Conservation (phyloP, 2,329 filamentous ascomycete genomes). For the Penicillium sp. region DNA sequence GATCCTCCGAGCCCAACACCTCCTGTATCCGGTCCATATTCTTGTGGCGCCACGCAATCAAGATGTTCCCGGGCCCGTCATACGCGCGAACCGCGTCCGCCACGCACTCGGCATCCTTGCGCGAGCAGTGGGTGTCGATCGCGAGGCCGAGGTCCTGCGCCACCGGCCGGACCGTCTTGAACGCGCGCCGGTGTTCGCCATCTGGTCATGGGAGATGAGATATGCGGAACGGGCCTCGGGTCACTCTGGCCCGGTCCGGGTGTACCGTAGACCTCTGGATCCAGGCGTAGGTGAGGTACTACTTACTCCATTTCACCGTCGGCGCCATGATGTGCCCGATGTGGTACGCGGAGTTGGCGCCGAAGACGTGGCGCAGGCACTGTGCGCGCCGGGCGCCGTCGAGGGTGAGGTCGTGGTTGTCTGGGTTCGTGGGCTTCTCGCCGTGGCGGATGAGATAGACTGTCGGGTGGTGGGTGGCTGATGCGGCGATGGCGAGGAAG, state of each 20-base stretch:
- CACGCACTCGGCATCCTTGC: slow-evolving; percentile 25
- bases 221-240: too few species aligned
- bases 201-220: slow-evolving; percentile 10
- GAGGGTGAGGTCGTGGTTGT: slow-evolving; percentile 23
- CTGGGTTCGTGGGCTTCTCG: slow-evolving; percentile 26
- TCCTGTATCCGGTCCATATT: slow-evolving; percentile 24
- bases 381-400: slow-evolving; percentile 29
- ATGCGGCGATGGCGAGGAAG: neutral
- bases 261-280: neutral
- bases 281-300: too few species aligned
- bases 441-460: slow-evolving; percentile 34
- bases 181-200: slow-evolving; percentile 19
- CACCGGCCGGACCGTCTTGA: slow-evolving; percentile 28
- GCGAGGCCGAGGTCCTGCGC: slow-evolving; percentile 27
- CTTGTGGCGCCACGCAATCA: slow-evolving; percentile 31
- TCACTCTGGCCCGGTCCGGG: too few species aligned
- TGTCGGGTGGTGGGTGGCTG: slow-evolving; percentile 16
- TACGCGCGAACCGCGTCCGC: slow-evolving; percentile 19
- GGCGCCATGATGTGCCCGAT: slow-evolving; percentile 32
- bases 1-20: slow-evolving; percentile 21
- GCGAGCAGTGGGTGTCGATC: slow-evolving; percentile 29
- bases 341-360: slow-evolving; percentile 22
- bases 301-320: slow-evolving; percentile 23
- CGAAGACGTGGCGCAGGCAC: slow-evolving; percentile 30
- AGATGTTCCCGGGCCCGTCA: slow-evolving; percentile 27